Evolutionary conservation across 495 filamentous ascomycete species (phyloP).

Genomic region (Jackrogersella minutella): DNA sequence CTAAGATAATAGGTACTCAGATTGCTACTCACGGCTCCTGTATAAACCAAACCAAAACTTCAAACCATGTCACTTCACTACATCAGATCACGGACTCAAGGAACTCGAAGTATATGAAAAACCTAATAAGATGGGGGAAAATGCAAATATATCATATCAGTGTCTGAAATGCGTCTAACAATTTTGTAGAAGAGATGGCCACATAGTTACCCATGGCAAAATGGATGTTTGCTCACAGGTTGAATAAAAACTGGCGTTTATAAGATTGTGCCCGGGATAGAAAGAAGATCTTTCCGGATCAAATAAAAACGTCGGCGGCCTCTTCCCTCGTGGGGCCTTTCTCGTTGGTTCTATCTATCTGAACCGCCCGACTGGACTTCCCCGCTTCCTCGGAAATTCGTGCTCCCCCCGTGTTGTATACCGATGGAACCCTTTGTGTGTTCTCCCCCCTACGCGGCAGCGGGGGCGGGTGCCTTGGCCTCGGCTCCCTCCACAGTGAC

Average conservation of each 20-base stretch:
- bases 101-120: background rate
- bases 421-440: slow-evolving; percentile 3
- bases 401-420: slow-evolving; percentile 23
- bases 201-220: slow-evolving; percentile 3
- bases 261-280: slow-evolving; percentile 11
- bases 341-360: slow-evolving; percentile 29
- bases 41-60: too few species aligned
- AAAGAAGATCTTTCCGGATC: slow-evolving; percentile 18
- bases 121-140: background rate
- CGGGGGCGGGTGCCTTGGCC: slow-evolving; percentile 38
- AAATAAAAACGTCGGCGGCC: slow-evolving; percentile 7
- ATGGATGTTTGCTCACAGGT: background rate
- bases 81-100: background rate
- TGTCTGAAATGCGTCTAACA: slow-evolving; percentile 29
- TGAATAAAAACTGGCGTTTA: slow-evolving; percentile 21
- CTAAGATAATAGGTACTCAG: too few species aligned
- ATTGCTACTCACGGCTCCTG: too few species aligned
- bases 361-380: slow-evolving; percentile 10
- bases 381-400: slow-evolving; percentile 28
- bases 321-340: slow-evolving; percentile 13
- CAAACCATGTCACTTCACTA: too few species aligned
- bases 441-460: slow-evolving; percentile 32
- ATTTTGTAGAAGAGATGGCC: slow-evolving; percentile 25
- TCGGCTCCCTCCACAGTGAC: slow-evolving; percentile 44
- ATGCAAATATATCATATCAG: slow-evolving; percentile 18